Evolutionary conservation across 257 asterid genomes (phyloP).

Genomic region (Petunia axillaris): DNA sequence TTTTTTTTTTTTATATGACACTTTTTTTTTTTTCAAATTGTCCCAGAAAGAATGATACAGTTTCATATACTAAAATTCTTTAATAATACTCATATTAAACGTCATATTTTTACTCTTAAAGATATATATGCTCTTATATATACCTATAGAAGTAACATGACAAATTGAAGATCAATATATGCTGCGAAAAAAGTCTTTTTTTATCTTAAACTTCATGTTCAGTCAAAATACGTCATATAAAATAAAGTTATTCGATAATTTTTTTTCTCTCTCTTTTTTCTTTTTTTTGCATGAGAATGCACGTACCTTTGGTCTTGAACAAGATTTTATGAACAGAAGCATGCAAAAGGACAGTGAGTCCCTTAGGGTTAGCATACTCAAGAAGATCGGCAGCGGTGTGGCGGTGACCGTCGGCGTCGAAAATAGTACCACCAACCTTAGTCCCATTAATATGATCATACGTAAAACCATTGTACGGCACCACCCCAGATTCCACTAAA

Average conservation of each 20-base stretch:
- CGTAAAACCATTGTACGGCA: slow-evolving; percentile 70
- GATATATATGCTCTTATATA: too few species aligned
- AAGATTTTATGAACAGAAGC: slow-evolving; percentile 69
- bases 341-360: slow-evolving; percentile 58
- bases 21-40: neutral
- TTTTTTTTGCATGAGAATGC: neutral
- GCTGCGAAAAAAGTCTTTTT: neutral
- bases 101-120: neutral
- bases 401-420: slow-evolving; percentile 53
- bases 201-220: neutral
- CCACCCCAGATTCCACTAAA: slow-evolving; percentile 57
- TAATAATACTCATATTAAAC: neutral
- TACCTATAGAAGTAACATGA: neutral
- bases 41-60: neutral
- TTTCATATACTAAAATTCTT: neutral
- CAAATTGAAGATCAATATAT: neutral
- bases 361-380: slow-evolving; percentile 61
- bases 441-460: slow-evolving; percentile 75
- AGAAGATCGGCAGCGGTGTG: slow-evolving; percentile 89
- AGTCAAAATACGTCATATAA: neutral
- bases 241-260: too few species aligned
- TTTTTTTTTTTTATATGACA: too few species aligned
- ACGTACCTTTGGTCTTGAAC: slow-evolving; percentile 56
- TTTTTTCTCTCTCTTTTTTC: too few species aligned
- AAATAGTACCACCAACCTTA: slow-evolving; percentile 77